phyloP scores from a whole-genome alignment of 768 basidiomycete species.

The Lepiota brunneoincarnata region DNA sequence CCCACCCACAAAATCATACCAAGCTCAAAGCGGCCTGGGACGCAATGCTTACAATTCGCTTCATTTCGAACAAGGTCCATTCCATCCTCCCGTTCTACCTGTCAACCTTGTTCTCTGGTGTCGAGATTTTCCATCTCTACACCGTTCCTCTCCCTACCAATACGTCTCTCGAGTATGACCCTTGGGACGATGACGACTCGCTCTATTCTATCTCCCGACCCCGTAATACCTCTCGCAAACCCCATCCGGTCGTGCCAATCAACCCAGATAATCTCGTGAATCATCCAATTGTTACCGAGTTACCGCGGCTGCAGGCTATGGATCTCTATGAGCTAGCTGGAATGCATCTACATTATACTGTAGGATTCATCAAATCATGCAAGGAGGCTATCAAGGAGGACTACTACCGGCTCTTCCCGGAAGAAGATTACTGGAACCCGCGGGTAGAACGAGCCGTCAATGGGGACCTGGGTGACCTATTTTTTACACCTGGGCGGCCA shows the following conservation, averaged over 20 bases:
- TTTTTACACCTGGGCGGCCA: background rate
- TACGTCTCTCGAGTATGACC: conserved; percentile 22
- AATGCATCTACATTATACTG: conserved; percentile 64
- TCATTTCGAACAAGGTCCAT: conserved; percentile 51
- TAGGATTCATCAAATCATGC: conserved; percentile 57
- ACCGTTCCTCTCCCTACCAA: conserved; percentile 57
- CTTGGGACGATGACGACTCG: conserved; percentile 14
- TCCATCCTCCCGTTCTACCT: conserved; percentile 69
- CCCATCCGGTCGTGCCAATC: background rate
- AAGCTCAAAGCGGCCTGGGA: conserved; percentile 64
- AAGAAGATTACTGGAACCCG: conserved; percentile 25
- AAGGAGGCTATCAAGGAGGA: conserved; percentile 70
- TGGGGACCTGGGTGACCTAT: background rate
- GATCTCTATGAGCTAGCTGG: conserved; percentile 8
- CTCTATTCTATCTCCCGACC: conserved; percentile 3
- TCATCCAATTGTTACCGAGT: conserved; percentile 2
- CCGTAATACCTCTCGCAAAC: background rate
- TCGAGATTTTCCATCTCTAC: conserved; percentile 45
- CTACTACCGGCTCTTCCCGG: conserved; percentile 49
- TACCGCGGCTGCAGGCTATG: conserved; percentile 10
- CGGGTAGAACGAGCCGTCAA: background rate
- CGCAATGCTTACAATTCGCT: conserved; percentile 58
- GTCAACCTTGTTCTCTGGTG: conserved; percentile 52
- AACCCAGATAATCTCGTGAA: conserved; percentile 4
- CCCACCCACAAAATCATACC: conserved; percentile 60